Conservation (phyloP, 495 filamentous ascomycete genomes). For the Sabuloglossum arenarium region DNA sequence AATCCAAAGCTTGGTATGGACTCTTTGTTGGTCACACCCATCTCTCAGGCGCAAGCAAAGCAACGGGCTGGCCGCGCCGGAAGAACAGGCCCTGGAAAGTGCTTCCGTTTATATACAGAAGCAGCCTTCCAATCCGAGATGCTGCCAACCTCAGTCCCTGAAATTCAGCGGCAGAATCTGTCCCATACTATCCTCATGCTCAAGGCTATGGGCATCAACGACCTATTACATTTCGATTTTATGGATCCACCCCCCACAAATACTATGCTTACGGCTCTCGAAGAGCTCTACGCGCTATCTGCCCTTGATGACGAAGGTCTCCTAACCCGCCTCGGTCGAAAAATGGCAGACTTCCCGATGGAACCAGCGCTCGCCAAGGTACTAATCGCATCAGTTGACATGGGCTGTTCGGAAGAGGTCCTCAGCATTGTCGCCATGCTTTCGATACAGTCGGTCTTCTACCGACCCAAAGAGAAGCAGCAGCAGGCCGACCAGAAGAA, state of each 20-base stretch:
- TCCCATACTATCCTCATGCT: conserved; percentile 91
- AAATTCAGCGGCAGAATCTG: conserved; percentile 94
- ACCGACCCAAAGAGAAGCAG: conserved; percentile 92
- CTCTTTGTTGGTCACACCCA: conserved; percentile 79
- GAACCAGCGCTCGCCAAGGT: conserved; percentile 76
- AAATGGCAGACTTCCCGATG: conserved; percentile 98
- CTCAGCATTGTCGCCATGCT: conserved; percentile 93
- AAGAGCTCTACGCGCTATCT: conserved; percentile 81
- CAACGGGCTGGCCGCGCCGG: conserved; percentile 86
- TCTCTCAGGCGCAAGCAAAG: conserved; percentile 92
- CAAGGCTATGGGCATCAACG: conserved; percentile 98
- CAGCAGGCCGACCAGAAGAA: conserved; percentile 94
- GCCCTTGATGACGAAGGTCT: conserved; percentile 94
- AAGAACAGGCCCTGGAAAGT: conserved; percentile 88
- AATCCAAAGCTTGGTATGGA: conserved; percentile 98
- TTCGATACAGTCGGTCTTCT: conserved; percentile 66
- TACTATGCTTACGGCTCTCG: conserved; percentile 89
- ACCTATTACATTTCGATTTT: conserved; percentile 92
- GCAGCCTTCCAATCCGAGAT: conserved; percentile 92
- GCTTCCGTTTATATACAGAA: conserved; percentile 91
- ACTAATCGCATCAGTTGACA: conserved; percentile 67
- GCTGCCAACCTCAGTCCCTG: conserved; percentile 86
- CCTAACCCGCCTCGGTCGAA: conserved; percentile 73
- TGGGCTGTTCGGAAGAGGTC: conserved; percentile 82
- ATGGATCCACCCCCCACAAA: conserved; percentile 97